Conservation (phyloP, 345 rosid species). For the Punica granatum region DNA sequence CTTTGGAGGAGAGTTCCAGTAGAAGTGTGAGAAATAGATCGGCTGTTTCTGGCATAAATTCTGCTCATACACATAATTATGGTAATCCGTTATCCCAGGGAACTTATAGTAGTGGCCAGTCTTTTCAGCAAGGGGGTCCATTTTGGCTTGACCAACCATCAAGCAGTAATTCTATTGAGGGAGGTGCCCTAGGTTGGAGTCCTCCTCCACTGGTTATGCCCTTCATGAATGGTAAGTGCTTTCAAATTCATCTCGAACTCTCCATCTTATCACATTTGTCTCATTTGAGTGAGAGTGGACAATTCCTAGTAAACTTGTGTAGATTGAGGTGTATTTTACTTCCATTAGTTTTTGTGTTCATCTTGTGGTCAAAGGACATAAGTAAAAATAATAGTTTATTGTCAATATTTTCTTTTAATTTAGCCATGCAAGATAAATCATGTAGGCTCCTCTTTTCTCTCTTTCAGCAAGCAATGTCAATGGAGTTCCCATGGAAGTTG, state of each 20-base stretch:
- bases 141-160: conserved; percentile 42
- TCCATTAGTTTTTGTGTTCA: too few species aligned
- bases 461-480: conserved; percentile 26
- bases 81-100: conserved; percentile 40
- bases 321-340: not conserved
- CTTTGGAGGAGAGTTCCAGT: conserved; percentile 42
- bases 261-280: not conserved
- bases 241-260: not conserved
- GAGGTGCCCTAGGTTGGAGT: conserved; percentile 49
- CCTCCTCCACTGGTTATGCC: conserved; percentile 42
- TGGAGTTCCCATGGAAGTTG: conserved; percentile 39
- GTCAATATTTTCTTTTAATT: not conserved
- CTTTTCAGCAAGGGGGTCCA: conserved; percentile 37
- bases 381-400: not conserved
- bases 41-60: conserved; percentile 44
- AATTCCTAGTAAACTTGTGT: not conserved
- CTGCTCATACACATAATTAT: conserved; percentile 35
- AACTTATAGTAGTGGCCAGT: conserved; percentile 36
- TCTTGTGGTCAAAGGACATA: too few species aligned
- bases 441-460: not conserved
- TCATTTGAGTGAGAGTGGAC: not conserved
- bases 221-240: conserved; percentile 53
- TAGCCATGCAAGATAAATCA: not conserved
- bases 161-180: conserved; percentile 31
- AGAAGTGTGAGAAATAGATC: conserved; percentile 55